Base-by-base conservation (phyloP, 106 monocot species). In the Apostasia shenzhenica region DNA sequence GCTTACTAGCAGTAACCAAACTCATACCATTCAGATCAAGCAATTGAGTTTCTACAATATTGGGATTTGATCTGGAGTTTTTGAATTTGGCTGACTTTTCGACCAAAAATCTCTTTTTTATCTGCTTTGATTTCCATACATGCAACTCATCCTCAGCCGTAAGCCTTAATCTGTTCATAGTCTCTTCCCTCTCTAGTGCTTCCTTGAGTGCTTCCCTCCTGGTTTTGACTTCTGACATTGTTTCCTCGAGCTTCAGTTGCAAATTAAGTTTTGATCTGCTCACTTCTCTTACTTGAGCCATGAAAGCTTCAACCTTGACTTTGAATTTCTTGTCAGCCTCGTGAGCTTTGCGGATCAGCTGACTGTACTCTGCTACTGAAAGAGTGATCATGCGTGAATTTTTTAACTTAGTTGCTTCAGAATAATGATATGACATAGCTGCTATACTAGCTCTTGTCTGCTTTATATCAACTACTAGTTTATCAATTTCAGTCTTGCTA, bases 61-160 rank as follows among this genome's bases (percentile, higher is more conserved):
- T 54, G 48, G 72, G 70, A 8, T 14, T 46, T 10, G 73, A 50
- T 13, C 5, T 45, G 0, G 67, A 63, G 66, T 81, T 87, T 74
- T 87, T 85, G 81, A 88, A 88, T 63, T 78, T 84, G 8, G 80
- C 78, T 0, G 68, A 73, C 67, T 61, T 80, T 13, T 70, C 70
- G 41, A 72, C 26, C 14, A 57, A 58, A 9, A 63, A 69, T 6
- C 67, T 67, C 53, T 73, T 69, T 8, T 83, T 68, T 43, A 63
- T 65, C 58, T 78, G 81, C 53, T 82, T 79, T n/a, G 79, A 80
- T 26, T 68, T 76, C 88, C 82, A 77, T 65, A 57, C 81, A 59
- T 82, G 70, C 8, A 92, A 78, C 42, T 80, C 78, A 61, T 84
- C 85, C 78, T 92, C 88, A 8, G 76, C 84, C 41, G 61, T 72